phyloP scores from a whole-genome alignment of 768 basidiomycete species.

The Boletus reticulatus region DNA sequence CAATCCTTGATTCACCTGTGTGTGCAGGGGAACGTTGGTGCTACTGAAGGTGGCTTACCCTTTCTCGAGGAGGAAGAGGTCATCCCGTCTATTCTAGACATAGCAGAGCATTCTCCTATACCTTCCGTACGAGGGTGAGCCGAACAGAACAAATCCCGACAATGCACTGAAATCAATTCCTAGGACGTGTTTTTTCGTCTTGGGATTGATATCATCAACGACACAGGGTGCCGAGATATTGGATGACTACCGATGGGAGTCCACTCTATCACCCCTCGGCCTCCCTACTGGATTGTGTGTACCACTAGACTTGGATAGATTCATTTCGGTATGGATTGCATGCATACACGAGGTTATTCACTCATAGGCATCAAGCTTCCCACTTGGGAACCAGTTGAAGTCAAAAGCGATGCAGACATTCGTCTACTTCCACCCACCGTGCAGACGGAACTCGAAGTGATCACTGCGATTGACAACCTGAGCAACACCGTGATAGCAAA shows the following conservation, averaged over 20 bases:
- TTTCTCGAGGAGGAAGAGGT: constrained; percentile 96
- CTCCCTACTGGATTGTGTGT: constrained; percentile 89
- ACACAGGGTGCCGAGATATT: constrained; percentile 90
- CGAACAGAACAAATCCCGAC: not conserved
- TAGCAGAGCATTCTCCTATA: constrained; percentile 85
- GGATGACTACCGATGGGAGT: constrained; percentile 91
- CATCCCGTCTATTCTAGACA: constrained; percentile 84
- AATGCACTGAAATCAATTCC: constrained; percentile 10
- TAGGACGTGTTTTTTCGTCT: constrained; percentile 94
- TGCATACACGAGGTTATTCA: not conserved
- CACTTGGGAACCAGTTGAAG: constrained; percentile 49
- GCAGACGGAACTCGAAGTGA: constrained; percentile 75
- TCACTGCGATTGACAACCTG: constrained; percentile 89
- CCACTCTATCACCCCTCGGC: constrained; percentile 83
- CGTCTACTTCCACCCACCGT: constrained; percentile 64
- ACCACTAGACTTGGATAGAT: constrained; percentile 78
- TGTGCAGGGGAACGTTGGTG: constrained; percentile 86
- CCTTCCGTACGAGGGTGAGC: constrained; percentile 91
- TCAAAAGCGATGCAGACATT: constrained; percentile 33
- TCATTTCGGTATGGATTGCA: constrained; percentile 63
- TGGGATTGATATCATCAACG: constrained; percentile 91
- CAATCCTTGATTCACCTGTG: not conserved
- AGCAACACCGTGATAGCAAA: constrained; percentile 96
- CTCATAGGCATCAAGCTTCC: constrained; percentile 55
- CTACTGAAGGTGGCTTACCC: constrained; percentile 85